Evolutionary conservation across 164 flowering plant genomes (phyloP).

Genomic region (Stephania cephalantha): DNA sequence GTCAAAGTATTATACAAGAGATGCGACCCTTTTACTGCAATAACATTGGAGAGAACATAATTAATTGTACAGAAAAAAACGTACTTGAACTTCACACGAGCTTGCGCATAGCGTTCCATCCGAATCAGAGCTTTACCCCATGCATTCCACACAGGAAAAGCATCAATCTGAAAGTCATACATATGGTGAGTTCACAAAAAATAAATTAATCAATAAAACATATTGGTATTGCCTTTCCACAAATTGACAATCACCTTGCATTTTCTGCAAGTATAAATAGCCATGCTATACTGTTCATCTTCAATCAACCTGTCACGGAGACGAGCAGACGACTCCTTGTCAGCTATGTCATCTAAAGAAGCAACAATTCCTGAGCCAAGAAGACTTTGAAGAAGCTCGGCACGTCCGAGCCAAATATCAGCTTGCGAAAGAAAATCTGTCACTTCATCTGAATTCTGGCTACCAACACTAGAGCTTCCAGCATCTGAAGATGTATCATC

Average conservation of each 20-base stretch:
- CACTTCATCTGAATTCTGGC: conserved; percentile 77
- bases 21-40: not conserved
- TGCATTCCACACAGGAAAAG: conserved; percentile 94
- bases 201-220: not conserved
- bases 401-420: conserved; percentile 86
- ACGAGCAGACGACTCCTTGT: conserved; percentile 76
- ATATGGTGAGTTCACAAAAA: conserved; percentile 3
- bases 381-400: conserved; percentile 96
- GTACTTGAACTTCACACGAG: conserved; percentile 96
- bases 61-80: conserved; percentile 12
- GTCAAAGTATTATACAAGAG: conserved; percentile 5
- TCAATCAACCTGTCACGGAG: conserved; percentile 82
- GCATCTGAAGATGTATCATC: conserved; percentile 96
- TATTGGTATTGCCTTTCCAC: not conserved
- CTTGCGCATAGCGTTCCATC: conserved; percentile 95
- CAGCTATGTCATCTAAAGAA: conserved; percentile 93
- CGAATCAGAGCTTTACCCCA: conserved; percentile 98
- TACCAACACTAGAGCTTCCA: conserved; percentile 87
- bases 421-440: conserved; percentile 74
- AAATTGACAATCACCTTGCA: conserved; percentile 60
- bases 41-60: not conserved
- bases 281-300: conserved; percentile 96
- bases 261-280: conserved; percentile 93
- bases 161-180: conserved; percentile 67
- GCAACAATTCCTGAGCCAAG: conserved; percentile 94